Percentiles rank a stretch among this genome's conserved stretches.
phyloP scores from a whole-genome alignment of 352 stramenopile genomes.

The Aphanomyces astaci region DNA sequence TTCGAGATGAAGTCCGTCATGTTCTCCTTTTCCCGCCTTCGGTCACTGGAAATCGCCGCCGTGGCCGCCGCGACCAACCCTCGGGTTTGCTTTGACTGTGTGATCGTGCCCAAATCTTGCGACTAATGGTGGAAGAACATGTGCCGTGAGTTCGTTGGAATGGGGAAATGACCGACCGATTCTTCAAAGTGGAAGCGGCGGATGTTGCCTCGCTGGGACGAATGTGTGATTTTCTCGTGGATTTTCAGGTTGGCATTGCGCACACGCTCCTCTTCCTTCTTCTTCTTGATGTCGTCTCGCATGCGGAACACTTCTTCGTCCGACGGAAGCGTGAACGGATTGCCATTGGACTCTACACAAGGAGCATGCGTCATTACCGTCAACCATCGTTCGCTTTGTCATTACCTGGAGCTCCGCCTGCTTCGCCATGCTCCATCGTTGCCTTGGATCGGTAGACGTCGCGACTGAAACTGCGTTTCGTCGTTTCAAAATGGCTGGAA shows the following conservation, averaged over 20 bases:
- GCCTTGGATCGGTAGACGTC: too few relatives aligned
- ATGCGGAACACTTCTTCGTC: constrained; percentile 94
- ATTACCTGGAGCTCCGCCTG: neutral
- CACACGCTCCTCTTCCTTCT: constrained; percentile 60
- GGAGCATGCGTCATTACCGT: neutral
- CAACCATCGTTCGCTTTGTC: neutral
- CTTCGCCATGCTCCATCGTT: neutral
- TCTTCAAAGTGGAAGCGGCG: constrained; percentile 62
- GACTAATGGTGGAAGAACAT: constrained; percentile 25
- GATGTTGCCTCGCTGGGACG: constrained; percentile 74
- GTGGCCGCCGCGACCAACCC: constrained; percentile 72
- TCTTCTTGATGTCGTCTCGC: constrained; percentile 84
- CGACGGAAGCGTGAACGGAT: constrained; percentile 88
- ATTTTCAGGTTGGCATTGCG: constrained; percentile 63
- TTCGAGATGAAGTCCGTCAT: constrained; percentile 94
- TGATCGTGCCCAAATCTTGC: constrained; percentile 40
- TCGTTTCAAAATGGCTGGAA: neutral
- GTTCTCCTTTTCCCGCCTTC: constrained; percentile 90
- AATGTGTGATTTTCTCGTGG: constrained; percentile 85
- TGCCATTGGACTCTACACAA: constrained; percentile 28
- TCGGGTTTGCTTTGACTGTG: constrained; percentile 63
- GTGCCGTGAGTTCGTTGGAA: neutral
- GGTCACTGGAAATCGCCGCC: constrained; percentile 72
- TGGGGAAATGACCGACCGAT: constrained; percentile 26
- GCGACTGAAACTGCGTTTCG: neutral